phyloP scores from a whole-genome alignment of 2,329 filamentous ascomycete genomes.

The Amphichorda felina region DNA sequence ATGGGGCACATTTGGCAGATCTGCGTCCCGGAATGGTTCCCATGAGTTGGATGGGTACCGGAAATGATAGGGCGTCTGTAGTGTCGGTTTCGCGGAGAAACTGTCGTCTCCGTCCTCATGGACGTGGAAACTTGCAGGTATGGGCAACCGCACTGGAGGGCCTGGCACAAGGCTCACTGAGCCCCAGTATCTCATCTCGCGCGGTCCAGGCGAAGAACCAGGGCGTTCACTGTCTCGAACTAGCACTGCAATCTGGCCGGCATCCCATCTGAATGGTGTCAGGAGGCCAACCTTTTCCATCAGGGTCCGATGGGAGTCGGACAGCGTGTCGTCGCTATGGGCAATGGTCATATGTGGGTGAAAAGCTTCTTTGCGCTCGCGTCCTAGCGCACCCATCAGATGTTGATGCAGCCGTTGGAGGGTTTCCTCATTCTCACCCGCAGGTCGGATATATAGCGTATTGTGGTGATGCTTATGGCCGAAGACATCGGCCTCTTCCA shows the following conservation, averaged over 20 bases:
- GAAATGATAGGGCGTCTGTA: neutral
- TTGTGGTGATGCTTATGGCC: too few relatives aligned
- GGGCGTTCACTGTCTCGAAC: conserved; percentile 27
- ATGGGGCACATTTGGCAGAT: neutral
- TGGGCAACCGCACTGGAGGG: neutral
- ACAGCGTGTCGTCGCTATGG: conserved; percentile 35
- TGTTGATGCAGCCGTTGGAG: neutral
- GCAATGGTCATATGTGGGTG: conserved; percentile 46
- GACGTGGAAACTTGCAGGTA: too few relatives aligned
- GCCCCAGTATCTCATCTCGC: conserved; percentile 46
- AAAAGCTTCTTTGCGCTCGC: conserved; percentile 12
- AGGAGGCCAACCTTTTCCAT: conserved; percentile 38
- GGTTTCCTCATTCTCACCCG: neutral
- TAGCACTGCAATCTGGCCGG: conserved; percentile 37
- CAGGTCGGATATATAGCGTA: too few relatives aligned
- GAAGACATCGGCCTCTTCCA: neutral
- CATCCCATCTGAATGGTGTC: conserved; percentile 33
- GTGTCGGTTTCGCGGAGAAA: neutral
- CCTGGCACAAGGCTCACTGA: conserved; percentile 25
- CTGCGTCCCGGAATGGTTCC: too few relatives aligned
- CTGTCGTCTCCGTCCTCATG: too few relatives aligned
- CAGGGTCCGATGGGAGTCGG: conserved; percentile 35
- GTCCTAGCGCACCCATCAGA: neutral
- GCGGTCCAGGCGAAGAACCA: conserved; percentile 10
- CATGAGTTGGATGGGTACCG: neutral